Conservation (phyloP, 2,329 filamentous ascomycete genomes). For the Ophiocordyceps australis region DNA sequence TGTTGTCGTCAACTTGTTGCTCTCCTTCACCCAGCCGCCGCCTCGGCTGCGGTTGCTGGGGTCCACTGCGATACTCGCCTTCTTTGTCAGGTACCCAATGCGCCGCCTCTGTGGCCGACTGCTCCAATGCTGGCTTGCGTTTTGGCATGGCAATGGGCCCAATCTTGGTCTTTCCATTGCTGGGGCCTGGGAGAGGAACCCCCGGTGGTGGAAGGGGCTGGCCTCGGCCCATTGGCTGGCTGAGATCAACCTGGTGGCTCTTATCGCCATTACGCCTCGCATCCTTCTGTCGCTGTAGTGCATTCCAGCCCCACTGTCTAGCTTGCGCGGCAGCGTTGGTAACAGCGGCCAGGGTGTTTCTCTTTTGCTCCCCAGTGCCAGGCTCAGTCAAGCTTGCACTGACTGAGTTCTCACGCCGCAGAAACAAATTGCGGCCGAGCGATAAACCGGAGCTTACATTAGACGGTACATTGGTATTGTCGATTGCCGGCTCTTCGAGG, state of each 20-base stretch:
- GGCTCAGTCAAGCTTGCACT: slow-evolving; percentile 16
- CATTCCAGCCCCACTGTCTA: slow-evolving; percentile 40
- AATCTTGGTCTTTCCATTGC: slow-evolving; percentile 40
- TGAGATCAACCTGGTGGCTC: slow-evolving; percentile 21
- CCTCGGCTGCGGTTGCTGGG: slow-evolving; percentile 27
- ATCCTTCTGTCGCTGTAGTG: slow-evolving; percentile 31
- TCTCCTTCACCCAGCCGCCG: slow-evolving; percentile 15
- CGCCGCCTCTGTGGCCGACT: slow-evolving; percentile 4
- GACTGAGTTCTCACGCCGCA: slow-evolving; percentile 18
- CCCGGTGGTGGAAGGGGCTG: slow-evolving; percentile 70
- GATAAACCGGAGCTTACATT: no score
- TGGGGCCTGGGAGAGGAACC: slow-evolving; percentile 50
- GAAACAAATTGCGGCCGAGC: slow-evolving; percentile 20
- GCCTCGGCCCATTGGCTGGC: slow-evolving; percentile 64
- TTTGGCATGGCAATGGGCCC: slow-evolving; percentile 39
- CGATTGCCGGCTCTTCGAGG: no score
- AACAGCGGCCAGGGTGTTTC: slow-evolving; percentile 33
- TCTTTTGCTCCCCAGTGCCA: slow-evolving; percentile 19
- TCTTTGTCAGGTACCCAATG: slow-evolving; percentile 6
- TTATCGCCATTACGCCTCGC: slow-evolving; percentile 15
- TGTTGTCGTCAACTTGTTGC: slow-evolving; percentile 23
- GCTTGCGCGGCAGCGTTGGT: slow-evolving; percentile 36
- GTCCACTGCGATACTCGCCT: slow-evolving; percentile 14
- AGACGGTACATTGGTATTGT: no score
- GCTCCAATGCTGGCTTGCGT: slow-evolving; percentile 32